Percentiles rank a stretch among this genome's conserved stretches.
phyloP scores from a whole-genome alignment of 2,329 filamentous ascomycete species.

The Onygenales sp. region DNA sequence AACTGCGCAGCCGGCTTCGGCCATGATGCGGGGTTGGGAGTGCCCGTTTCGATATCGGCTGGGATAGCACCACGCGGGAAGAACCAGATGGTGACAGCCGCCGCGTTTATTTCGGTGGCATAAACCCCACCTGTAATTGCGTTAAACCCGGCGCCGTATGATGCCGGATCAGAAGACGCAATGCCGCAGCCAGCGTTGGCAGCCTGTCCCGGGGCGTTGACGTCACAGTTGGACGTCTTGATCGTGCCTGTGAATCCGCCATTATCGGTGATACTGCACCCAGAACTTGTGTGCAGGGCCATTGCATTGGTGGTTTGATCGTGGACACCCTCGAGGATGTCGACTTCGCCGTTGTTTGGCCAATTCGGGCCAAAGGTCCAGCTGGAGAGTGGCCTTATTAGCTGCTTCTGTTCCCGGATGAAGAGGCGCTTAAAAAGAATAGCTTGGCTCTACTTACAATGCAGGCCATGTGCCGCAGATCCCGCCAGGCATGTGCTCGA shows the following conservation, averaged over 20 bases:
- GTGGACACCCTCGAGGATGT: slow-evolving; percentile 64
- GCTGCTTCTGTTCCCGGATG: not conserved
- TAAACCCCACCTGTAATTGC: slow-evolving; percentile 54
- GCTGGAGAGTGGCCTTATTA: slow-evolving; percentile 4
- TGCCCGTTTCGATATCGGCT: slow-evolving; percentile 29
- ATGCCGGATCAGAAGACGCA: slow-evolving; percentile 38
- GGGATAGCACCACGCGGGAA: slow-evolving; percentile 32
- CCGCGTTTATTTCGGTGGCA: slow-evolving; percentile 46
- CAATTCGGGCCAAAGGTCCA: slow-evolving; percentile 49
- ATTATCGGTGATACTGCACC: slow-evolving; percentile 14
- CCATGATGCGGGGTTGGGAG: slow-evolving; percentile 36
- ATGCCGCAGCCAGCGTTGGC: not conserved
- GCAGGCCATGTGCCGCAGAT: slow-evolving; percentile 33
- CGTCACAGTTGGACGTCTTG: not conserved
- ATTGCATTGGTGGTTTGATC: slow-evolving; percentile 44
- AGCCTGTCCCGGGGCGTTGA: not conserved
- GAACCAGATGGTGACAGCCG: slow-evolving; percentile 40
- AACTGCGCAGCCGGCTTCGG: slow-evolving; percentile 48
- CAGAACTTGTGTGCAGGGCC: slow-evolving; percentile 50
- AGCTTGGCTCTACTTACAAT: slow-evolving; percentile 10
- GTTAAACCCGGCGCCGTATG: slow-evolving; percentile 59
- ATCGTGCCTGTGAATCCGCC: slow-evolving; percentile 7
- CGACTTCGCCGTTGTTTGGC: slow-evolving; percentile 58
- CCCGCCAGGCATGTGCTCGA: slow-evolving; percentile 23
- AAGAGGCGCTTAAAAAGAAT: not conserved